Base-by-base conservation (phyloP, 202 grass and related monocot genomes). In the Panicum virgatum region DNA sequence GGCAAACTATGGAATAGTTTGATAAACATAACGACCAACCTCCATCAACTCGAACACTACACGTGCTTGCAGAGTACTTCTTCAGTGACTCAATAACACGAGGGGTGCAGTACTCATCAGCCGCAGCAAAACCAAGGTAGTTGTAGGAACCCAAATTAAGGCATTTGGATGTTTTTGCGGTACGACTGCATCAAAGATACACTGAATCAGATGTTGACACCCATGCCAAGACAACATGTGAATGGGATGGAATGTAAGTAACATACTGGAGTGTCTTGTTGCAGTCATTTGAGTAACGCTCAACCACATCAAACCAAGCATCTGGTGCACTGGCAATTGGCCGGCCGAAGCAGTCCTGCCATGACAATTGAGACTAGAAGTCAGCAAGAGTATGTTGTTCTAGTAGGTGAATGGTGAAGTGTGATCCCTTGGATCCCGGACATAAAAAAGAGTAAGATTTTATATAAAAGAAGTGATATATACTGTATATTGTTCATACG, bases 101-200 rank as follows among this genome's bases (percentile, higher is more conserved):
- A 69, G 95, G 92, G 14, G 92, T 98, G 82, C 95, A 94, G 80
- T 94, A 98, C 77, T 94, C 90, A 89, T 98, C 92, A 38, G 92
- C 90, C 7, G 90, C 92, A 39, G 88, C 95, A 80, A 94, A 98
- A 80, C 92, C 92, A 78, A 98, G 92, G 86, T 98, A 98, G 82
- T 93, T 98, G 85, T 93, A 98, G 50, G 92, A 93, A 65, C 95
- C 95, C 69, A 98, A 84, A 67, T 94, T 98, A 63, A 98, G 90
- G 86, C 95, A 98, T 75, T 88, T 98, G 14, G 82, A 83, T 61
- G 86, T 91, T 75, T 88, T 91, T 11, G 82, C 74, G 64, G 95
- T 94, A 66, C 92, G 69, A 34, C 95, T 93, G 66, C 84, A 84
- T 80, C 5, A 66, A 82, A 86, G 79, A 78, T 45, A 63, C 29